phyloP scores from a whole-genome alignment of 2,329 filamentous ascomycete genomes.

The Xylariaceae sp. region DNA sequence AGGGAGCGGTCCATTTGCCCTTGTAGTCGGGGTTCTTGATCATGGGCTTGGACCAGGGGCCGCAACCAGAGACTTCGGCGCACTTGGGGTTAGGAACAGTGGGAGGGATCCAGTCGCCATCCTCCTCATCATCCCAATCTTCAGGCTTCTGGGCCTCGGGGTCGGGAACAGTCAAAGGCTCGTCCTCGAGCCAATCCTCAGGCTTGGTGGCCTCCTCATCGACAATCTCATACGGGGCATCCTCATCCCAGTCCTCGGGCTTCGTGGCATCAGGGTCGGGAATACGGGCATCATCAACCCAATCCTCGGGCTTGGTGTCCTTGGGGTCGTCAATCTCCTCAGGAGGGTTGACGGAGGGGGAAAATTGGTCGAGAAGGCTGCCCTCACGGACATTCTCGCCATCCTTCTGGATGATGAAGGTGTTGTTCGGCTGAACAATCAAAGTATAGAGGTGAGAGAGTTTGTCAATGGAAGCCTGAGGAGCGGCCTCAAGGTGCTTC shows the following conservation, averaged over 20 bases:
- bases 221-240: slow-evolving; percentile 91
- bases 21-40: slow-evolving; percentile 96
- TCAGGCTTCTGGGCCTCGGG: slow-evolving; percentile 96
- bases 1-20: slow-evolving; percentile 93
- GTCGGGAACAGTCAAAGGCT: slow-evolving; percentile 77
- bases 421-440: slow-evolving; percentile 94
- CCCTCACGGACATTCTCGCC: slow-evolving; percentile 84
- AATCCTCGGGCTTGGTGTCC: slow-evolving; percentile 89
- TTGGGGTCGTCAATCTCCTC: slow-evolving; percentile 93
- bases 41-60: slow-evolving; percentile 84
- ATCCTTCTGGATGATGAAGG: slow-evolving; percentile 86
- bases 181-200: slow-evolving; percentile 92
- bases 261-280: slow-evolving; percentile 88
- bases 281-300: slow-evolving; percentile 92
- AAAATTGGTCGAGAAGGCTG: slow-evolving; percentile 89
- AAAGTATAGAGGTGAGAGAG: slow-evolving; percentile 92
- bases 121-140: slow-evolving; percentile 99
- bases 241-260: slow-evolving; percentile 98
- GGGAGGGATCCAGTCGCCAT: slow-evolving; percentile 92
- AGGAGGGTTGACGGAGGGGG: slow-evolving; percentile 84
- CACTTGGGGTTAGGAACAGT: slow-evolving; percentile 95
- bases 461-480: slow-evolving; percentile 84
- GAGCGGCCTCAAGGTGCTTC: slow-evolving; percentile 88
- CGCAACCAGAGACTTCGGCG: slow-evolving; percentile 85
- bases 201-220: slow-evolving; percentile 89